Evolutionary conservation across 2,329 filamentous ascomycete genomes (phyloP).

Genomic region (Colletotrichum somersetense): DNA sequence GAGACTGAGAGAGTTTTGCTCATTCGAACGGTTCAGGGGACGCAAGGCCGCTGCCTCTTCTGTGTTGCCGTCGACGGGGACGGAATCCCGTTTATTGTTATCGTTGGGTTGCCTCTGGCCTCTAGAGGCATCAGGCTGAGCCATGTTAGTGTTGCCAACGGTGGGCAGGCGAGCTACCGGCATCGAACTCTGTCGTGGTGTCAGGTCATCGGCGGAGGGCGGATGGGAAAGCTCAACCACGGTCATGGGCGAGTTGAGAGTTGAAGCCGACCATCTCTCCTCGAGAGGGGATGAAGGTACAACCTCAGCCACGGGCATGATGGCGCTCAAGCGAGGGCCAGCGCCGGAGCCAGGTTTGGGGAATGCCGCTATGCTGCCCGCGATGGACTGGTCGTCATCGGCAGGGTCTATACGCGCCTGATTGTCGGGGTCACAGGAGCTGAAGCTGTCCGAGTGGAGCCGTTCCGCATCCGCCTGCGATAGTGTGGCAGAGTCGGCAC

Average conservation of each 20-base stretch:
- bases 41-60: conserved; percentile 25
- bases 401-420: not conserved
- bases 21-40: conserved; percentile 18
- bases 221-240: conserved; percentile 25
- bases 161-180: conserved; percentile 24
- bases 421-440: conserved; percentile 5
- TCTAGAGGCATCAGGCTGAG: conserved; percentile 1
- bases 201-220: conserved; percentile 2
- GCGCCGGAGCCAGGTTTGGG: conserved; percentile 31
- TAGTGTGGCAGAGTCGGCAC: conserved; percentile 40
- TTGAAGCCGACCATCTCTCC: conserved; percentile 41
- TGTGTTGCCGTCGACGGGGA: not conserved
- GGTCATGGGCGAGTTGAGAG: conserved; percentile 32
- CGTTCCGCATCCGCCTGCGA: conserved; percentile 37
- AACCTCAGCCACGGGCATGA: conserved; percentile 57
- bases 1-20: conserved; percentile 4
- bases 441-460: conserved; percentile 28
- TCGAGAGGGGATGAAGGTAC: conserved; percentile 42
- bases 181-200: not conserved
- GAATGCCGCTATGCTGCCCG: conserved; percentile 26
- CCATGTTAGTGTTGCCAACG: conserved; percentile 4
- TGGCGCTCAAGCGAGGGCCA: conserved; percentile 49
- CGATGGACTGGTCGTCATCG: conserved; percentile 28
- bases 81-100: not conserved
- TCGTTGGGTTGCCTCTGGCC: not conserved